Conservation (phyloP, 495 filamentous ascomycete species). For the Penicillium subrubescens region DNA sequence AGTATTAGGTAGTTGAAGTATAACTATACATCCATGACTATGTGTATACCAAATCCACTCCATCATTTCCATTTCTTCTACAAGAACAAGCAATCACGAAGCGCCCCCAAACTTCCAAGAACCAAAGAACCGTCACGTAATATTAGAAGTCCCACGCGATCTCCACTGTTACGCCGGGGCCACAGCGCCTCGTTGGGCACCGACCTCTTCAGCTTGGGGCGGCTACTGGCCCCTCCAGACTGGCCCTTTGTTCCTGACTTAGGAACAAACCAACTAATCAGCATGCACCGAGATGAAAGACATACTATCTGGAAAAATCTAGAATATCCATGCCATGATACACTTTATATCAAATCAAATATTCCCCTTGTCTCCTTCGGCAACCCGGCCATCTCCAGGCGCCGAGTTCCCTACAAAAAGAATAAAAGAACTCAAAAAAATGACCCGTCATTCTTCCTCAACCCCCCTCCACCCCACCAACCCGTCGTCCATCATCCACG, state of each 20-base stretch:
- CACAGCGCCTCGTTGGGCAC: constrained; percentile 1
- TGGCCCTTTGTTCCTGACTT: not conserved
- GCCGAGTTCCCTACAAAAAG: not conserved
- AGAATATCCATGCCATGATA: not conserved
- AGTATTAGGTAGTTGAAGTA: too few relatives aligned
- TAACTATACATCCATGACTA: too few relatives aligned
- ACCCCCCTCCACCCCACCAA: not conserved
- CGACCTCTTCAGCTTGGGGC: not conserved
- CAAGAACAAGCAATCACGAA: not conserved
- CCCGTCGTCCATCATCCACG: constrained; percentile 1
- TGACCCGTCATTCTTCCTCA: not conserved
- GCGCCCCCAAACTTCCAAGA: not conserved
- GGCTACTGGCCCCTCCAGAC: constrained; percentile 3
- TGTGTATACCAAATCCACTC: too few relatives aligned
- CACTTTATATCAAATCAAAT: not conserved
- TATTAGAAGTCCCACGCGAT: not conserved
- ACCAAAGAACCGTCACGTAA: not conserved
- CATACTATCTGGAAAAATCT: not conserved
- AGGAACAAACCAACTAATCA: not conserved
- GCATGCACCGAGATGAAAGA: not conserved
- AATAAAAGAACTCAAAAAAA: not conserved
- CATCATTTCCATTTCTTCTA: too few relatives aligned
- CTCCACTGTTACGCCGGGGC: not conserved
- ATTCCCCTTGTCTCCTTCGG: not conserved
- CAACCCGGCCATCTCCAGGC: not conserved